These are phyloP conservation scores for Zygoascus meyerae DNA, from an alignment of 1,139 yeast genomes.

Conservation along the genomic window DNA sequence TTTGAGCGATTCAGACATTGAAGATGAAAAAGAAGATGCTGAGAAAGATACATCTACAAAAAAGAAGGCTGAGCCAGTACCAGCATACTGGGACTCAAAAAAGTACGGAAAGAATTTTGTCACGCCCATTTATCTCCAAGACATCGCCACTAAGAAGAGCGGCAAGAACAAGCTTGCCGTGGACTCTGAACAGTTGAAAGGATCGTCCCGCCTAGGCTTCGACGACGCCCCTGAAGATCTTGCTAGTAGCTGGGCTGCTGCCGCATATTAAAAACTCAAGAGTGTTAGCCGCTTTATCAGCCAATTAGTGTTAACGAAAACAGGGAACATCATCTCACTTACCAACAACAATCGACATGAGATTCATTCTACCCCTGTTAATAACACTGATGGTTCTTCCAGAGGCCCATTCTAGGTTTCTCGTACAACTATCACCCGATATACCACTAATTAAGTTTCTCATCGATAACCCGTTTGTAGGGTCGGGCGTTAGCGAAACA, in stretches of 20 bases:
- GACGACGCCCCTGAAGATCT: slow-evolving; percentile 20
- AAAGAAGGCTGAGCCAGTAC: slow-evolving; percentile 14
- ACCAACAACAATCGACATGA: no score
- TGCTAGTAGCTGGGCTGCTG: slow-evolving; percentile 7
- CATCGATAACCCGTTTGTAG: slow-evolving; percentile 22
- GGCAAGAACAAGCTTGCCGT: slow-evolving; percentile 2
- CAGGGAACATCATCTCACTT: not conserved
- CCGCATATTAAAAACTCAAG: not conserved
- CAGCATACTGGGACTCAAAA: slow-evolving; percentile 24
- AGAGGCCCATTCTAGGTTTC: slow-evolving; percentile 15
- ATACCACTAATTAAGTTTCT: slow-evolving; percentile 22
- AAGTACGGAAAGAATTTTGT: slow-evolving; percentile 32
- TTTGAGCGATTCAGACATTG: slow-evolving; percentile 23
- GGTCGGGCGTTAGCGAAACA: slow-evolving; percentile 21
- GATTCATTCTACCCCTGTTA: not conserved
- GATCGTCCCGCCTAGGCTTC: slow-evolving; percentile 8
- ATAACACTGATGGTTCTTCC: slow-evolving; percentile 1
- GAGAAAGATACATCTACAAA: slow-evolving; percentile 15
- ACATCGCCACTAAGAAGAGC: not conserved
- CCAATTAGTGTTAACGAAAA: no score
- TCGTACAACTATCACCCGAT: slow-evolving; percentile 25
- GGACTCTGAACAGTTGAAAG: slow-evolving; percentile 7
- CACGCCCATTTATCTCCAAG: slow-evolving; percentile 22
- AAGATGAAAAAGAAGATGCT: slow-evolving; percentile 10
- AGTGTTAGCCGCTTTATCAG: no score